Conservation (phyloP, 225 moss, liverwort and hornwort species). For the Polytrichum commune region DNA sequence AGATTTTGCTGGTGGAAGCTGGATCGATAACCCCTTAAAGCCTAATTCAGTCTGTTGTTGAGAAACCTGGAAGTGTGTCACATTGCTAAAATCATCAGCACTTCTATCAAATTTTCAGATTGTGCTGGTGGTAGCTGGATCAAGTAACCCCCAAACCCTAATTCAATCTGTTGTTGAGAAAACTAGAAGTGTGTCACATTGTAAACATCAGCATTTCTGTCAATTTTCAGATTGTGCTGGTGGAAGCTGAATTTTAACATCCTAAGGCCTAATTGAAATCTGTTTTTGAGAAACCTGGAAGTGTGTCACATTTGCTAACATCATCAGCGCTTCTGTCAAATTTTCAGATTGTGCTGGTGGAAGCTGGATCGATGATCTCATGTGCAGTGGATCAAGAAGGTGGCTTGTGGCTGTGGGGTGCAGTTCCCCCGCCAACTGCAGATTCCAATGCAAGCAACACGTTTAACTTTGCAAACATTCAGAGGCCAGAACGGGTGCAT, state of each 20-base stretch:
- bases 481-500: slow-evolving; percentile 45
- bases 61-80: too few relatives aligned
- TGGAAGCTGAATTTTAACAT: slow-evolving; percentile 36
- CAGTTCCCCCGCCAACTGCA: slow-evolving; percentile 31
- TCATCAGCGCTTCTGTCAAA: background rate
- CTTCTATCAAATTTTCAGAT: slow-evolving; percentile 9
- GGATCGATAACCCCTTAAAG: slow-evolving; percentile 10
- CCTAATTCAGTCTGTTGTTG: too few relatives aligned
- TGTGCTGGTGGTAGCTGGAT: slow-evolving; percentile 47
- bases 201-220: too few relatives aligned
- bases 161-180: too few relatives aligned
- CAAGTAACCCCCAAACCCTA: background rate
- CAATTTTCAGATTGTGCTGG: slow-evolving; percentile 22
- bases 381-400: slow-evolving; percentile 50
- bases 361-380: slow-evolving; percentile 62
- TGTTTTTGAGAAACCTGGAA: too few relatives aligned
- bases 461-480: slow-evolving; percentile 39
- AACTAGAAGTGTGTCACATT: too few relatives aligned
- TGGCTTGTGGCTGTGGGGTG: slow-evolving; percentile 59
- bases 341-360: slow-evolving; percentile 38
- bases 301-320: too few relatives aligned
- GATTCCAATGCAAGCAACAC: background rate
- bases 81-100: background rate
- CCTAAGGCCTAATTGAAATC: too few relatives aligned
- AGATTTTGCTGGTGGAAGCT: slow-evolving; percentile 50